phyloP scores from a whole-genome alignment of 2,329 filamentous ascomycete genomes.

The Aspergillus sp. region DNA sequence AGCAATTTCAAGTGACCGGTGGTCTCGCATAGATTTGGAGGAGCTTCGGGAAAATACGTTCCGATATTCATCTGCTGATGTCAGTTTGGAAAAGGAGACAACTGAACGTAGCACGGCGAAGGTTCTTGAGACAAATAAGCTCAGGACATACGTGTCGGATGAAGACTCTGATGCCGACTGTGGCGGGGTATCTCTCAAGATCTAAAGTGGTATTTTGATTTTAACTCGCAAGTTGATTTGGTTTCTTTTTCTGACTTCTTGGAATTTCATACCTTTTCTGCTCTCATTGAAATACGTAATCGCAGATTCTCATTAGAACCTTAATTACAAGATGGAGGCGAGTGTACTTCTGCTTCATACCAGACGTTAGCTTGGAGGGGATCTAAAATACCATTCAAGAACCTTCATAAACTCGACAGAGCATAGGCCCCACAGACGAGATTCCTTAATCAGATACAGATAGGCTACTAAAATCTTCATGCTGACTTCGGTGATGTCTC shows the following conservation, averaged over 20 bases:
- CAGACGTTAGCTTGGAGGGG: constrained; percentile 1
- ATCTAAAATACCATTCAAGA: constrained; percentile 1
- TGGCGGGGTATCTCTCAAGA: constrained; percentile 5
- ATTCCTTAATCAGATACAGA: neutral
- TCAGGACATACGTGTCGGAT: constrained; percentile 3
- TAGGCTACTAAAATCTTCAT: neutral
- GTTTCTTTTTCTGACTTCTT: neutral
- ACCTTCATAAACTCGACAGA: neutral
- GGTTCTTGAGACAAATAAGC: neutral
- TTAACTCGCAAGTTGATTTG: neutral
- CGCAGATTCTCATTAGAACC: neutral
- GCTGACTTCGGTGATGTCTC: constrained; percentile 9
- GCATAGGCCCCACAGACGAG: neutral
- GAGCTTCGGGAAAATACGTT: neutral
- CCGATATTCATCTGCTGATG: neutral
- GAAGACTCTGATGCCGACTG: constrained; percentile 9
- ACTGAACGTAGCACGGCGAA: neutral
- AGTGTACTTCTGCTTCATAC: constrained; percentile 3
- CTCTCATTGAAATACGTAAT: neutral
- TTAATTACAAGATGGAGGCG: neutral
- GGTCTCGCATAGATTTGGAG: constrained; percentile 4
- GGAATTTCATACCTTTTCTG: neutral
- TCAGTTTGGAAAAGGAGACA: neutral
- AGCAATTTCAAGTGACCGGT: constrained; percentile 7
- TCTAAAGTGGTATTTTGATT: neutral